Percentiles rank a stretch among this genome's conserved stretches.
These are phyloP conservation scores for Trichoderma guizhouense DNA, from an alignment of 2,329 filamentous ascomycete genomes.

Conservation along the genomic window DNA sequence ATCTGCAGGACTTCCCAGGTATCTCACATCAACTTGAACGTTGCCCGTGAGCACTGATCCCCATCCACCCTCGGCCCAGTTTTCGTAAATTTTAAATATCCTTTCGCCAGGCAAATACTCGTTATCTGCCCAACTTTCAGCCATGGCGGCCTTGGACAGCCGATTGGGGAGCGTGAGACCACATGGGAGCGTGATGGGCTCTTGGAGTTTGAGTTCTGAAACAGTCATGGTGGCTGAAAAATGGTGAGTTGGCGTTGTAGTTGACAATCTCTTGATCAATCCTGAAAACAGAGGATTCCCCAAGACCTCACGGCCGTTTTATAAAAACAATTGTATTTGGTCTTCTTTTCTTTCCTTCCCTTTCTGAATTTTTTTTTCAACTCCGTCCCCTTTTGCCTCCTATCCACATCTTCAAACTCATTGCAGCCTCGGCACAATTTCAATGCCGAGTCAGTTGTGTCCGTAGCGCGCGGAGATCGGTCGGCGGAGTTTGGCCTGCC, in stretches of 20 bases:
- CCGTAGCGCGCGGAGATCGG: constrained; percentile 2
- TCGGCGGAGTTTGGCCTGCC: not conserved
- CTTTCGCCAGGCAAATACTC: constrained; percentile 43
- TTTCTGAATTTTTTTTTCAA: not conserved
- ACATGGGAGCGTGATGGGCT: constrained; percentile 50
- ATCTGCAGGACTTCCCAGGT: constrained; percentile 37
- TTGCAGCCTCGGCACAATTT: not conserved
- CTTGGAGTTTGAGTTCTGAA: not conserved
- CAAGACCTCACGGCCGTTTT: too few species aligned
- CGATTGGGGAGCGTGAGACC: constrained; percentile 56
- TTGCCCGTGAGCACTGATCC: constrained; percentile 52
- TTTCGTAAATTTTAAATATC: constrained; percentile 45
- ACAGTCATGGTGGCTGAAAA: not conserved
- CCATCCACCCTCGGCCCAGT: constrained; percentile 54
- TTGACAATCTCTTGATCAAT: not conserved
- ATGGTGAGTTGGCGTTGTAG: not conserved
- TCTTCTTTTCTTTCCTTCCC: not conserved
- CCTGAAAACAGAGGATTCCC: not conserved
- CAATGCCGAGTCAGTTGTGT: not conserved
- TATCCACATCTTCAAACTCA: not conserved
- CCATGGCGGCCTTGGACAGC: constrained; percentile 50
- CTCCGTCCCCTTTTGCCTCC: not conserved
- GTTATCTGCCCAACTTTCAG: constrained; percentile 41
- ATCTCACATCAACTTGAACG: constrained; percentile 40
- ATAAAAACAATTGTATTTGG: not conserved